Percentiles rank a stretch among this genome's conserved stretches.
Evolutionary conservation across 176 grass and related monocot genomes (phyloP).

Genomic region (Panicum miliaceum): DNA sequence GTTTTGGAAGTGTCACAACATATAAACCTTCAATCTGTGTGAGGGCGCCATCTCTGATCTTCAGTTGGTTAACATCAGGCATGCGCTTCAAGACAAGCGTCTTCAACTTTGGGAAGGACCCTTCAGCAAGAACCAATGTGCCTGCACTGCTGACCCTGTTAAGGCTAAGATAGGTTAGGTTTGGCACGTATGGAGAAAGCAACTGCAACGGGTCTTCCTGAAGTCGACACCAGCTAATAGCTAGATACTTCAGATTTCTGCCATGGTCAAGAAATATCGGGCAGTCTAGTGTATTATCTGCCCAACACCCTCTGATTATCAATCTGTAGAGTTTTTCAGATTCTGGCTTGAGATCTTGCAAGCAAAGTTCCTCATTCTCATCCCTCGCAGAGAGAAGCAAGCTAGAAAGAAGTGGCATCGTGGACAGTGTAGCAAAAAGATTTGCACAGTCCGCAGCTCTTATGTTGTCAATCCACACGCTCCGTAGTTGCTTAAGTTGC

Average conservation of each 20-base stretch:
- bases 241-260: constrained; percentile 11
- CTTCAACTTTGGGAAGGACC: neutral
- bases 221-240: constrained; percentile 26
- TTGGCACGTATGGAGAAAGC: neutral
- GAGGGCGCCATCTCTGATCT: neutral
- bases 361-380: neutral
- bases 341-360: neutral
- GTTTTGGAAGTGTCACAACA: neutral
- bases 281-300: neutral
- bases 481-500: neutral
- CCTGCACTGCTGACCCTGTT: neutral
- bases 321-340: neutral
- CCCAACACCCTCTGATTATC: constrained; percentile 35
- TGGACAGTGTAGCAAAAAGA: neutral
- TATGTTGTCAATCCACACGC: constrained; percentile 43
- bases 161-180: constrained; percentile 28
- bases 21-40: constrained; percentile 17
- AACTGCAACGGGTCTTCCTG: neutral
- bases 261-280: constrained; percentile 14
- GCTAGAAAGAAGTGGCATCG: constrained; percentile 30
- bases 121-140: neutral
- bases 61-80: neutral
- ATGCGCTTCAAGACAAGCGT: neutral
- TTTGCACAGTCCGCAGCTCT: neutral
- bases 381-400: constrained; percentile 18